Base-by-base conservation (phyloP, 2,329 filamentous ascomycete species). In the Calonectria honghensis region DNA sequence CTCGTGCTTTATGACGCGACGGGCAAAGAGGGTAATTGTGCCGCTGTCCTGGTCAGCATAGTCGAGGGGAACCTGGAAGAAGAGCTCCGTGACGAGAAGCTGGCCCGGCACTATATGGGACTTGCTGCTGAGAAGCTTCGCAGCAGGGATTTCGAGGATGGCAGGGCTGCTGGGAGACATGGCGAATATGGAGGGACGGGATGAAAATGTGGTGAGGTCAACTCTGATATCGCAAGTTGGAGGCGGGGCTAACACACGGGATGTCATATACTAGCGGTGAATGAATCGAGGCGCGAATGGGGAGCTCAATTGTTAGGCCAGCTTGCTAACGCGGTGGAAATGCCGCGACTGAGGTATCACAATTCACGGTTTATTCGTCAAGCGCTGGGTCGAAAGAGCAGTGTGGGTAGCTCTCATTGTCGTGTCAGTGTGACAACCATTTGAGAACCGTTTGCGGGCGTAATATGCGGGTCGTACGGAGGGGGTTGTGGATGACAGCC, bases 41-140 rank as follows among this genome's bases (percentile, higher is more conserved):
- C 90, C 91, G 37, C 88, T 87, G 4, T 87, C 83, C 1, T 92
- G 92, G 70, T 92, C 90, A 75, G 86, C 85, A 84, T 98, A 94
- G 86, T 98, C 94, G 75, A 95, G 89, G 4, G 96, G 96, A 14
- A 98, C 96, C 78, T 95, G 90, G 85, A 98, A 98, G 87, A 95
- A 94, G 81, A 96, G 90, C 83, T 98, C 96, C 2, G 94, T 94
- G 75, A 97, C 90, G 74, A 91, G 89, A 59, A 97, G 88, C 82
- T 93, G 93, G 64, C 95, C 95, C 35, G 86, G 86, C n/a, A 86
- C 70, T 52, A 84, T 73, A 77, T 90, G 88, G 5, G 85, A 85
- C 66, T 85, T 87, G 79, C 84, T 86, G 79, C 84, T 85, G 59
- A 87, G 59, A 66, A 88, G 81, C 76, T 82, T 83, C 61, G 87